Evolutionary conservation across 345 rosid species (phyloP).

Genomic region (Lepidium africanum): DNA sequence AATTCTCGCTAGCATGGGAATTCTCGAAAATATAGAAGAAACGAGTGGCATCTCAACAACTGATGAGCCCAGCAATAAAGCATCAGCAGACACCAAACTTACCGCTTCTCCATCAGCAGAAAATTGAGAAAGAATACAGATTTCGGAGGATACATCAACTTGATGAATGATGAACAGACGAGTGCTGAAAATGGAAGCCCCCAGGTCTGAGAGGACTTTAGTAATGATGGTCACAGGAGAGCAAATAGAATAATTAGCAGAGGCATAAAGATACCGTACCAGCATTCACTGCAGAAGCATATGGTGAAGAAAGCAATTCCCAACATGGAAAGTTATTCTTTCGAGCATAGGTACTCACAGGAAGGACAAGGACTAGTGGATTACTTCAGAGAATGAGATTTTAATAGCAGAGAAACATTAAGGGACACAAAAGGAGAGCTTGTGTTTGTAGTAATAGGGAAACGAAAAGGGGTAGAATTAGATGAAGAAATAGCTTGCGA

Average conservation of each 20-base stretch:
- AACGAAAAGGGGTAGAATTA: constrained; percentile 34
- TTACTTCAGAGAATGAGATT: constrained; percentile 36
- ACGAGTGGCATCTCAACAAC: not conserved
- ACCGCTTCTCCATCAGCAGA: constrained; percentile 19
- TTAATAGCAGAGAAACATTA: constrained; percentile 41
- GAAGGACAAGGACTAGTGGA: constrained; percentile 11
- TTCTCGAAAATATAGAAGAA: constrained; percentile 16
- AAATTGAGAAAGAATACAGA: constrained; percentile 29
- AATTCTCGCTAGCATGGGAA: constrained; percentile 24
- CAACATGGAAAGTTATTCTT: constrained; percentile 19
- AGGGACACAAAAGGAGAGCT: constrained; percentile 47
- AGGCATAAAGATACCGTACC: constrained; percentile 12
- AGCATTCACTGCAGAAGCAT: constrained; percentile 4
- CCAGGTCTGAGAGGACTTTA: constrained; percentile 14
- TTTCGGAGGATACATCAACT: constrained; percentile 34
- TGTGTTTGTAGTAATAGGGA: constrained; percentile 35
- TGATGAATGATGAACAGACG: constrained; percentile 10
- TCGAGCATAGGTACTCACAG: constrained; percentile 6
- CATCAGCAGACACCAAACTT: constrained; percentile 19
- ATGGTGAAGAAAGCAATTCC: constrained; percentile 12
- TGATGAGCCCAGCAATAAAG: constrained; percentile 13
- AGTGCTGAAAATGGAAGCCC: constrained; percentile 17
- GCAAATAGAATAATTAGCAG: constrained; percentile 17
- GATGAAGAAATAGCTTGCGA: constrained; percentile 41
- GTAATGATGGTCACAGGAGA: constrained; percentile 4